Evolutionary conservation across 176 grass and related monocot species (phyloP).

Genomic region (Aegilops bicornis): DNA sequence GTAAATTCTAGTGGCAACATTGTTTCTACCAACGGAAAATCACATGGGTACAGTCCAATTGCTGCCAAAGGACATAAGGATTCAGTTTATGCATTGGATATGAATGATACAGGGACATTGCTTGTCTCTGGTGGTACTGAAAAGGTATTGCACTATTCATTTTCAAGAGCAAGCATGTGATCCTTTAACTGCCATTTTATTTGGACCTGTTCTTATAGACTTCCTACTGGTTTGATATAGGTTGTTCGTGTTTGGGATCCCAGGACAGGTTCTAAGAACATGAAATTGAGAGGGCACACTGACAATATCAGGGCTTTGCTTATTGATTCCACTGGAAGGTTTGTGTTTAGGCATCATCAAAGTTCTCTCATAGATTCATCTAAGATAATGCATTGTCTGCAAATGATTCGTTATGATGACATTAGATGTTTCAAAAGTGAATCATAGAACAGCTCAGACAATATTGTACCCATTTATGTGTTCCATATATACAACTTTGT

Average conservation of each 20-base stretch:
- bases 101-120: conserved; percentile 87
- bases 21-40: conserved; percentile 51
- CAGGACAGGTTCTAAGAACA: conserved; percentile 79
- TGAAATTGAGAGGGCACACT: conserved; percentile 96
- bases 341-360: conserved; percentile 33
- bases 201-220: background rate
- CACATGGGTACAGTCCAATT: conserved; percentile 81
- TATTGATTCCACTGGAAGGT: conserved; percentile 91
- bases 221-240: conserved; percentile 41
- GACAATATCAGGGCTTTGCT: conserved; percentile 94
- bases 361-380: conserved; percentile 28
- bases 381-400: background rate
- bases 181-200: background rate
- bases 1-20: conserved; percentile 63
- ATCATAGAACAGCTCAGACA: background rate
- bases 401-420: background rate
- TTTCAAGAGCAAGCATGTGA: background rate
- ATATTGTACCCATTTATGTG: background rate
- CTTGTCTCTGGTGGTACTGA: conserved; percentile 98
- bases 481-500: background rate
- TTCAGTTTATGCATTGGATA: conserved; percentile 96
- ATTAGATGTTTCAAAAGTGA: background rate
- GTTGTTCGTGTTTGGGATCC: conserved; percentile 94
- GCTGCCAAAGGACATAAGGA: conserved; percentile 90
- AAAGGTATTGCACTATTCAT: conserved; percentile 54